Evolutionary conservation across 2,329 filamentous ascomycete genomes (phyloP).

Genomic region (Diplodia sapinea): DNA sequence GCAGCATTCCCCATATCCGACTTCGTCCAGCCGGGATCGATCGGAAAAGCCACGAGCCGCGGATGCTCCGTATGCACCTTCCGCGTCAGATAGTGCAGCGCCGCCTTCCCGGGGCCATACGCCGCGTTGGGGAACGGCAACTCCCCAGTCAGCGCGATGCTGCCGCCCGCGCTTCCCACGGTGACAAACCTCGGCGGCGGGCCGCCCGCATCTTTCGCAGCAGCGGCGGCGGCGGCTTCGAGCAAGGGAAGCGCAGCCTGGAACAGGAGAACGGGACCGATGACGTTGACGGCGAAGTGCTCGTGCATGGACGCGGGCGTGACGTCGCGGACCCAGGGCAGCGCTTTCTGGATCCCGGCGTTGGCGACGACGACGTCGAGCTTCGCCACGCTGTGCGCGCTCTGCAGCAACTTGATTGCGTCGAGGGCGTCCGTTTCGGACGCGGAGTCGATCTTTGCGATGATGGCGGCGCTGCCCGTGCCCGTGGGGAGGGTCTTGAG

Average conservation of each 20-base stretch:
- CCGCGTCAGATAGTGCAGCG: not conserved
- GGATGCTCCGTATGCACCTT: conserved; percentile 10
- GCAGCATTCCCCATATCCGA: not conserved
- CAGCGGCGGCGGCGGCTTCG: not conserved
- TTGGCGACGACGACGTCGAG: conserved; percentile 11
- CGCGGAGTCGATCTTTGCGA: conserved; percentile 1
- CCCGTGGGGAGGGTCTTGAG: too few relatives aligned
- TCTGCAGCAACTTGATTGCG: not conserved
- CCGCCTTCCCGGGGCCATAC: not conserved
- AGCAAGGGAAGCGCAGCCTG: not conserved
- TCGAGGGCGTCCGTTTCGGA: not conserved
- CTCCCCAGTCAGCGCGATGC: not conserved
- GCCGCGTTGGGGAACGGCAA: not conserved
- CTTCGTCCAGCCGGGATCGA: not conserved
- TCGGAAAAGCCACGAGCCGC: not conserved
- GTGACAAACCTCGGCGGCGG: not conserved
- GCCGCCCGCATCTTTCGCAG: not conserved
- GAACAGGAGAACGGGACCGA: not conserved
- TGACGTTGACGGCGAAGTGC: not conserved
- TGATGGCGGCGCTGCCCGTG: not conserved
- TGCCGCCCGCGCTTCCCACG: not conserved
- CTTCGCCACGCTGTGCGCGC: not conserved
- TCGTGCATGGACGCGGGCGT: not conserved
- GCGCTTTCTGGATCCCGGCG: not conserved
- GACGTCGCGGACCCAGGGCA: not conserved